Evolutionary conservation across 148 eudicot species (phyloP), one percentile per base, ranked within the genome.

Genomic region (Cornus florida): DNA sequence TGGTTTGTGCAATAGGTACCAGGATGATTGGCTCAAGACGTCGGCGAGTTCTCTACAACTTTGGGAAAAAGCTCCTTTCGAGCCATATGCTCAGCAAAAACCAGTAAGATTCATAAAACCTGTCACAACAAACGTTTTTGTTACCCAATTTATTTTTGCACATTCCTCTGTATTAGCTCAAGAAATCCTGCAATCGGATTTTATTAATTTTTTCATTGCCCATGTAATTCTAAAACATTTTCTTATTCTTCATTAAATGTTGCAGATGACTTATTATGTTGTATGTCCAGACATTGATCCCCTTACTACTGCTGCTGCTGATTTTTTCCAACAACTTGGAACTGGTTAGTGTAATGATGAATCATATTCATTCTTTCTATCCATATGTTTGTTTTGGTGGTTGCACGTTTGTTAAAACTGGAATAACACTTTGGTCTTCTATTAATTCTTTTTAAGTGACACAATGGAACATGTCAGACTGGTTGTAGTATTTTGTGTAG

Each of bases 1-100:
- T 48, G 16, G 23, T 73, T 60, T 67, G 7, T 82, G 60, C 73
- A 71, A 71, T 80, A 96, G 99, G 85, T 96, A 96, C 81, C 99
- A 96, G 81, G 99, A 96, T 89, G 99, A 96, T 87, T 96, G 99
- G 99, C 89, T 96, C 74, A 96, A 96, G 86, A 88, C 94, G 74
- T 91, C 99, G n/a, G 90, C 98, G 41, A 91, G 87, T 83, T 90
- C 98, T 76, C 86, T 96, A 77, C 95, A 92, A 48, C 79, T 89
- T 72, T 96, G 98, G 99, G 99, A 96, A 77, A 96, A 96, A 79
- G 98, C 93, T 86, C 98, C 99, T 78, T 86, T 96, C 85, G 99
- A 96, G 86, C 99, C 99, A 31, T 96, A 93, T 85, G 99, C 99
- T 16, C 85, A 89, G 75, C 93, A 86, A 75, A 96, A 93, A 85